A percentile compares a stretch with the other conserved stretches of the same genome.
Conservation (phyloP, 1,284 basidiomycete species). For the Apiotrichum montevideense region DNA sequence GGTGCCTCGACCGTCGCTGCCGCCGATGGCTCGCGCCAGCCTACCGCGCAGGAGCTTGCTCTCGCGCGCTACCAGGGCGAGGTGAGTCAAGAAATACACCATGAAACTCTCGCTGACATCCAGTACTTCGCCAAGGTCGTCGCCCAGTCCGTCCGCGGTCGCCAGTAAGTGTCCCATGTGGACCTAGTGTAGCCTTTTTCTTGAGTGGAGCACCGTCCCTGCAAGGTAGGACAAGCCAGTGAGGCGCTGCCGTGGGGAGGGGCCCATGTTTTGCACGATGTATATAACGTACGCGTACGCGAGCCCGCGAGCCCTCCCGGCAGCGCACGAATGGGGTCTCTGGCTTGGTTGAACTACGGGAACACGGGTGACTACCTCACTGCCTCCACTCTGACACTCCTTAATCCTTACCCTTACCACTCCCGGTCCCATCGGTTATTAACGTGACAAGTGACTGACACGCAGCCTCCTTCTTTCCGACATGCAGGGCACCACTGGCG, state of each 20-base stretch:
- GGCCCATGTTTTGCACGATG: background rate
- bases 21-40: conserved; percentile 57
- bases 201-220: background rate
- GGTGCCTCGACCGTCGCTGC: conserved; percentile 65
- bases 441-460: background rate
- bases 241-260: conserved; percentile 9
- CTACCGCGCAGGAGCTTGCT: conserved; percentile 59
- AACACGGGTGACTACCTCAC: no score
- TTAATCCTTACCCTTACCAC: background rate
- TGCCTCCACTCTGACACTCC: no score
- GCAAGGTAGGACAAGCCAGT: background rate
- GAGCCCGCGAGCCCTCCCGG: conserved; percentile 2
- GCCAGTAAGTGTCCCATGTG: conserved; percentile 26
- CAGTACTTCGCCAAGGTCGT: conserved; percentile 44
- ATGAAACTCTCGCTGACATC: background rate
- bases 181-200: background rate
- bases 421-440: background rate
- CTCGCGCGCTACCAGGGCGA: conserved; percentile 60
- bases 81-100: conserved; percentile 20
- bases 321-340: background rate
- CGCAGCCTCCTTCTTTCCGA: background rate
- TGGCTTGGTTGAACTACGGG: no score
- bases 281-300: background rate
- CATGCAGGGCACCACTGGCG: background rate
- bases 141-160: conserved; percentile 38